Percentiles rank a stretch among this genome's conserved stretches.
Conservation (phyloP, 108 stramenopile genomes). For the Cyclostephanos invisitatus region DNA sequence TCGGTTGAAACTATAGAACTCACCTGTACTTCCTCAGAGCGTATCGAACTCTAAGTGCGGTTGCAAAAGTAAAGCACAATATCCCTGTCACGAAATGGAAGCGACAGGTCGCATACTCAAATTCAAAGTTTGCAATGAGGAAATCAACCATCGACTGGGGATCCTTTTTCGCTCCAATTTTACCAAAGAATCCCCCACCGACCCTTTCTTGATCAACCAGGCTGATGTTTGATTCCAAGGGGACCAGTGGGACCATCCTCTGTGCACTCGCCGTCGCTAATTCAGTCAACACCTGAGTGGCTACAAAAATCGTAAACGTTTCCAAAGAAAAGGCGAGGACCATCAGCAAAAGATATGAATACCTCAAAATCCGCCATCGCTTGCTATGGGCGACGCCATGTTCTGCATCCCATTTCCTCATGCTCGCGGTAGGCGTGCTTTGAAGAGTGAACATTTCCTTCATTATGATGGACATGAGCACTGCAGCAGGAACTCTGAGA, state of each 20-base stretch:
- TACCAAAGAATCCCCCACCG: conserved; percentile 28
- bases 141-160: conserved; percentile 42
- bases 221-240: conserved; percentile 8
- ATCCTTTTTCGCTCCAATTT: conserved; percentile 17
- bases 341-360: conserved; percentile 40
- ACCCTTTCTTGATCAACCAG: conserved; percentile 23
- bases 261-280: conserved; percentile 33
- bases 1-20: not conserved
- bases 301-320: conserved; percentile 45
- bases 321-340: conserved; percentile 44
- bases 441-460: conserved; percentile 49
- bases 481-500: conserved; percentile 40
- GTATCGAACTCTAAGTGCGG: conserved; percentile 43
- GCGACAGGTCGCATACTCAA: conserved; percentile 43
- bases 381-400: conserved; percentile 33
- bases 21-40: conserved; percentile 46
- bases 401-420: conserved; percentile 45
- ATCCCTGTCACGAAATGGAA: conserved; percentile 43
- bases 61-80: conserved; percentile 41
- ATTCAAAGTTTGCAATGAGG: conserved; percentile 44
- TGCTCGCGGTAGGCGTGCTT: conserved; percentile 24
- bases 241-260: conserved; percentile 9
- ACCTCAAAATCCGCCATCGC: conserved; percentile 40
- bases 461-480: conserved; percentile 39
- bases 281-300: conserved; percentile 42